Evolutionary conservation across 495 filamentous ascomycete species (phyloP).

Genomic region (Daldinia decipiens): DNA sequence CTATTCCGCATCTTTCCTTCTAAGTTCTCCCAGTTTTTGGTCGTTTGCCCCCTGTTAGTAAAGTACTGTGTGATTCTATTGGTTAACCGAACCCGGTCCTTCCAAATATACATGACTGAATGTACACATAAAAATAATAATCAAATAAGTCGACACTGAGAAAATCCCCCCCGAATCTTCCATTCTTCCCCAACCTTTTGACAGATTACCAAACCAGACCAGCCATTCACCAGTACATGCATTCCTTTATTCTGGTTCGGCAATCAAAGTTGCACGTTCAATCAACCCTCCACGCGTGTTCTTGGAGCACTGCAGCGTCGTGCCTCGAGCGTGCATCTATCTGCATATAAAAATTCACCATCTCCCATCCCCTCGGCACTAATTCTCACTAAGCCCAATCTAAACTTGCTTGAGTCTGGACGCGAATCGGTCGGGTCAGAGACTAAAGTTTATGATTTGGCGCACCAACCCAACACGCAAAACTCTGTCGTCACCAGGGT

Average conservation of each 20-base stretch:
- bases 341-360: constrained; percentile 47
- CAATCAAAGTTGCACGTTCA: constrained; percentile 45
- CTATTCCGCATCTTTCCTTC: constrained; percentile 25
- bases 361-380: constrained; percentile 46
- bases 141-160: constrained; percentile 32
- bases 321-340: constrained; percentile 43
- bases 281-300: constrained; percentile 44
- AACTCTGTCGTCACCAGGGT: constrained; percentile 43
- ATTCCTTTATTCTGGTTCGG: constrained; percentile 45
- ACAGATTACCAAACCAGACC: constrained; percentile 40
- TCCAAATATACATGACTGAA: constrained; percentile 22
- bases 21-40: constrained; percentile 17
- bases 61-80: constrained; percentile 27
- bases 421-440: constrained; percentile 40
- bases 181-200: constrained; percentile 44
- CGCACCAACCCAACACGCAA: constrained; percentile 43
- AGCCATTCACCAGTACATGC: constrained; percentile 44
- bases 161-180: constrained; percentile 41
- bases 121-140: constrained; percentile 28
- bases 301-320: constrained; percentile 43
- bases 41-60: constrained; percentile 37
- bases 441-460: constrained; percentile 43
- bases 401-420: constrained; percentile 45
- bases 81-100: constrained; percentile 31
- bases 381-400: constrained; percentile 46